phyloP scores from a whole-genome alignment of 1,284 basidiomycete species.

The Mycena citricolor region DNA sequence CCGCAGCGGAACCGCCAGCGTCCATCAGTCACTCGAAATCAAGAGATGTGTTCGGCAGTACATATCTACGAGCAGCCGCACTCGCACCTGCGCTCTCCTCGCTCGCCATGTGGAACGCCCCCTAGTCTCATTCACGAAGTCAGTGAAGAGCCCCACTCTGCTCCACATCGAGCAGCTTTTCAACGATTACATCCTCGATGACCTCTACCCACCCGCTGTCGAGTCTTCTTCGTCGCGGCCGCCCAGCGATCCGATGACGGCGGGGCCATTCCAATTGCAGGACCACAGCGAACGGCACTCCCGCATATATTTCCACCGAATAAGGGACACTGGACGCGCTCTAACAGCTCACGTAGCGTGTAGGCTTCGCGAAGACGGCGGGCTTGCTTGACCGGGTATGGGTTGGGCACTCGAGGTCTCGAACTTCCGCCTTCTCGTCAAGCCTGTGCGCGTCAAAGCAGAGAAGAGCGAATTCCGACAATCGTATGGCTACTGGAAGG shows the following conservation, averaged over 20 bases:
- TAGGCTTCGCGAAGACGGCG: conserved; percentile 29
- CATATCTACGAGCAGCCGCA: too few relatives aligned
- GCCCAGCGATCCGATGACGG: conserved; percentile 48
- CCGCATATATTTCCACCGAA: conserved; percentile 48
- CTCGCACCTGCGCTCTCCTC: too few relatives aligned
- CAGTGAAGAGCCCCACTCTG: too few relatives aligned
- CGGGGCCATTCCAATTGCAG: conserved; percentile 39
- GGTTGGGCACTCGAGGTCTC: too few relatives aligned
- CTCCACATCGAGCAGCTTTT: too few relatives aligned
- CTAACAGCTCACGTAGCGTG: conserved; percentile 34
- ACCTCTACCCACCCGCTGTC: neutral
- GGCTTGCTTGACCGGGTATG: conserved; percentile 29
- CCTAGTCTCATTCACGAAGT: too few relatives aligned
- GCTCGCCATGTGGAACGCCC: too few relatives aligned
- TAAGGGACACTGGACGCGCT: conserved; percentile 54
- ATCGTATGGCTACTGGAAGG: conserved; percentile 73
- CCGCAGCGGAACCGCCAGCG: too few relatives aligned
- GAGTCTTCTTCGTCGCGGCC: conserved; percentile 18
- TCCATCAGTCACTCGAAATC: too few relatives aligned
- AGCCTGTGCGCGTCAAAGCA: conserved; percentile 43
- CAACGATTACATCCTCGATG: neutral
- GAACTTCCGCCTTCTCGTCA: conserved; percentile 52
- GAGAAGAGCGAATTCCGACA: conserved; percentile 30
- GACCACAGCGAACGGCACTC: conserved; percentile 46
- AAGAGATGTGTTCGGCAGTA: too few relatives aligned